Percentiles rank a stretch among this genome's conserved stretches.
phyloP scores from a whole-genome alignment of 805 yeast genomes.

The Crinitomyces ghanaensis region DNA sequence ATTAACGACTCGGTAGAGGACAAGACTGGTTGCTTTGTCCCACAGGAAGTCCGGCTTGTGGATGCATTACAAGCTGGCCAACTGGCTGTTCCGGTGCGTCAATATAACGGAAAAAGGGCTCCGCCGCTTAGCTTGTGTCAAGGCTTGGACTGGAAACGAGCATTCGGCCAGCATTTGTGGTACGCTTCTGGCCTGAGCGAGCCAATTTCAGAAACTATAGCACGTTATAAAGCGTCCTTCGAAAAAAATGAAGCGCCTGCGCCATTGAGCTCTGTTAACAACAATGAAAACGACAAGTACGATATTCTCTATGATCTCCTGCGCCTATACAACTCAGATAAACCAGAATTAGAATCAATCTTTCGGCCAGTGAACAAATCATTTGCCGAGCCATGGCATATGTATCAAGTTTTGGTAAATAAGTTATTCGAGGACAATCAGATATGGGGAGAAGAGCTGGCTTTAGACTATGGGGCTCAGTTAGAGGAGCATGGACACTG shows the following conservation, averaged over 20 bases:
- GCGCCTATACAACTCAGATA: conserved; percentile 10
- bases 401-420: conserved; percentile 32
- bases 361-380: conserved; percentile 5
- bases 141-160: conserved; percentile 55
- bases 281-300: neutral
- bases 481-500: conserved; percentile 37
- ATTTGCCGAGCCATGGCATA: conserved; percentile 34
- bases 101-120: conserved; percentile 6
- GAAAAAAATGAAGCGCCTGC: conserved; percentile 6
- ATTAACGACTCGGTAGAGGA: conserved; percentile 51
- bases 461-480: conserved; percentile 39
- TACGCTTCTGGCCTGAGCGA: conserved; percentile 34
- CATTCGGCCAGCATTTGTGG: conserved; percentile 47
- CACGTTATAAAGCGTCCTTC: conserved; percentile 13
- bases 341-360: conserved; percentile 8
- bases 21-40: conserved; percentile 35
- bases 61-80: conserved; percentile 48
- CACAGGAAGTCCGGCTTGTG: conserved; percentile 43
- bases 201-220: conserved; percentile 16
- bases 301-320: conserved; percentile 11
- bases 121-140: conserved; percentile 20
- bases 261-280: conserved; percentile 4
- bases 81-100: conserved; percentile 24
- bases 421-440: conserved; percentile 10
- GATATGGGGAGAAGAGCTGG: conserved; percentile 29